A percentile compares a stretch with the other conserved stretches of the same genome.
phyloP scores from a whole-genome alignment of 495 filamentous ascomycete genomes.

The Xylaria bambusicola region DNA sequence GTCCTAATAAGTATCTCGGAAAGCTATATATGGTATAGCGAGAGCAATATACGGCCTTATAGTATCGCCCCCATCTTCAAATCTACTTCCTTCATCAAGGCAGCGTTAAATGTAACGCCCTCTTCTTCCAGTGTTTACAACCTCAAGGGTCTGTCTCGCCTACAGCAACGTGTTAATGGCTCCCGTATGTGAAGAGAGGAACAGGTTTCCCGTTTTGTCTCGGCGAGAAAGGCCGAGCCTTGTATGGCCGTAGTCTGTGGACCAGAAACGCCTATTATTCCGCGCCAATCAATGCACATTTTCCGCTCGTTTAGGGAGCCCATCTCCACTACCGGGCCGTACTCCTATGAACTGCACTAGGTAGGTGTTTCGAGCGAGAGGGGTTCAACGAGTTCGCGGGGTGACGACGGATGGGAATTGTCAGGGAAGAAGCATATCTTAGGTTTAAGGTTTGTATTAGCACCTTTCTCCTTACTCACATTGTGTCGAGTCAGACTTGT shows the following conservation, averaged over 20 bases:
- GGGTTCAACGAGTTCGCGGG: conserved; percentile 16
- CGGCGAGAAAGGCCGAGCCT: conserved; percentile 19
- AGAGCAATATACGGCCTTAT: too few species aligned
- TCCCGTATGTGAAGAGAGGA: neutral
- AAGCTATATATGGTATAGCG: too few species aligned
- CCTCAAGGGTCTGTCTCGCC: conserved; percentile 2
- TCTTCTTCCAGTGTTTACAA: neutral
- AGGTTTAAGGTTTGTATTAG: neutral
- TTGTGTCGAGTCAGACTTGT: neutral
- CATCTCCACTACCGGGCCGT: conserved; percentile 21
- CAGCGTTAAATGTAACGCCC: too few species aligned
- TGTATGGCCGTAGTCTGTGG: conserved; percentile 12
- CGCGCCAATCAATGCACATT: conserved; percentile 19
- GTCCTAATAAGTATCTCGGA: too few species aligned
- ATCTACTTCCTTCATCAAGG: too few species aligned
- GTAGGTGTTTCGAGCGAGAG: conserved; percentile 13
- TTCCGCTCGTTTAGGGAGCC: neutral
- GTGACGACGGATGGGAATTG: neutral
- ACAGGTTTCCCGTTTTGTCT: conserved; percentile 19
- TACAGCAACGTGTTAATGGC: neutral
- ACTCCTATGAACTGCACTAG: conserved; percentile 10
- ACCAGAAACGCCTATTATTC: conserved; percentile 12
- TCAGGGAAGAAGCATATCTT: conserved; percentile 9
- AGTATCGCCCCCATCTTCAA: too few species aligned
- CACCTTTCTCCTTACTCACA: neutral